Percentiles rank a stretch among this genome's conserved stretches.
phyloP scores from a whole-genome alignment of 2,329 filamentous ascomycete genomes.

The Clonostachys chloroleuca region DNA sequence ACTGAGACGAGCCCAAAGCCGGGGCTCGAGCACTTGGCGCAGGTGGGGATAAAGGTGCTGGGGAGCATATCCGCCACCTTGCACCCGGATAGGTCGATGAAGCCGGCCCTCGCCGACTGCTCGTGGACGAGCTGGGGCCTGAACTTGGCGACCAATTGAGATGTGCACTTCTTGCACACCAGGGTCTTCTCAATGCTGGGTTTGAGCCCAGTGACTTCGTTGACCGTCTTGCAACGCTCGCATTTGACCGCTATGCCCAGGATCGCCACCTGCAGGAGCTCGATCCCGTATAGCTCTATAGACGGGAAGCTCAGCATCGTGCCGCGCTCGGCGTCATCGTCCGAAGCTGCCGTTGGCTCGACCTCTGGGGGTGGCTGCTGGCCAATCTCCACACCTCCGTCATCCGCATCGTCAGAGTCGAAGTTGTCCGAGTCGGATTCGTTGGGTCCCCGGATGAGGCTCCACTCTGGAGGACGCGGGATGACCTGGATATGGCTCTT shows the following conservation, averaged over 20 bases:
- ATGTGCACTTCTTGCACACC: slow-evolving; percentile 57
- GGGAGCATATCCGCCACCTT: slow-evolving; percentile 72
- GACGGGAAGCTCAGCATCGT: slow-evolving; percentile 77
- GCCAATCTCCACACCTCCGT: neutral
- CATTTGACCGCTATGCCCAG: slow-evolving; percentile 73
- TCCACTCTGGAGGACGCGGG: slow-evolving; percentile 75
- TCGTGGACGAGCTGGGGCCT: slow-evolving; percentile 68
- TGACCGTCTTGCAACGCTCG: slow-evolving; percentile 69
- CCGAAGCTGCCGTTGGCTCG: neutral
- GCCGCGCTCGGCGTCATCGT: slow-evolving; percentile 52
- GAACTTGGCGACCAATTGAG: slow-evolving; percentile 47
- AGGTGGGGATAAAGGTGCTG: slow-evolving; percentile 76
- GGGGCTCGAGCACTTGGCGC: slow-evolving; percentile 67
- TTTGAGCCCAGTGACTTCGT: slow-evolving; percentile 65
- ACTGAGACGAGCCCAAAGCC: slow-evolving; percentile 68
- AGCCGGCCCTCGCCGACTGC: slow-evolving; percentile 71
- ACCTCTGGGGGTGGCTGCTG: neutral
- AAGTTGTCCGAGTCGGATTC: slow-evolving; percentile 44
- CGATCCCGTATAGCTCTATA: slow-evolving; percentile 72
- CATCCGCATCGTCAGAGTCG: slow-evolving; percentile 17
- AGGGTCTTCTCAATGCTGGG: slow-evolving; percentile 44
- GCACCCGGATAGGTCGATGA: slow-evolving; percentile 72
- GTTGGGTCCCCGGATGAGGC: slow-evolving; percentile 25
- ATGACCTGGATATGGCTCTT: slow-evolving; percentile 67
- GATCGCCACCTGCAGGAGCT: slow-evolving; percentile 65